Evolutionary conservation across 331 rosid genomes (phyloP).

Genomic region (Arachis monticola): DNA sequence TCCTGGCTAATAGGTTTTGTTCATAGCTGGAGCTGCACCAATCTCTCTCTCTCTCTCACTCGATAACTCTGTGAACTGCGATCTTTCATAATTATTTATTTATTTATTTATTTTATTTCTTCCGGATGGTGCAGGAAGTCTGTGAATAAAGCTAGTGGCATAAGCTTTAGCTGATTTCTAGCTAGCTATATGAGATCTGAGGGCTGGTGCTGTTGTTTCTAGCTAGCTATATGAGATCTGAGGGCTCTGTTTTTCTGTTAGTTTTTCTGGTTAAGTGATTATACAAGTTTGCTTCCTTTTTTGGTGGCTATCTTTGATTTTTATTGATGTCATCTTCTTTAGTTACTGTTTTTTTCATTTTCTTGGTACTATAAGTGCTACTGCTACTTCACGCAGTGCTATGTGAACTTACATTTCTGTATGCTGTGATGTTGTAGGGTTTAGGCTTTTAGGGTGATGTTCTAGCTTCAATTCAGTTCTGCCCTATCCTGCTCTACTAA

Average conservation of each 20-base stretch:
- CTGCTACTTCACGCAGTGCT: not conserved
- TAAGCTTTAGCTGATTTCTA: slow-evolving; percentile 21
- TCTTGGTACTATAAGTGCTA: not conserved
- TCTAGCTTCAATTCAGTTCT: not conserved
- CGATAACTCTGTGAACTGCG: not conserved
- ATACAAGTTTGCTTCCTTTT: not conserved
- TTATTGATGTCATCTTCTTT: not conserved
- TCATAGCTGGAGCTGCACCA: slow-evolving; percentile 40
- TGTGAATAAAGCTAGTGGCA: slow-evolving; percentile 36
- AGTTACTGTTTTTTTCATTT: not conserved
- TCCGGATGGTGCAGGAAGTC: slow-evolving; percentile 36
- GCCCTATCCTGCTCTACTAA: not conserved
- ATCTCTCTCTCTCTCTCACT: slow-evolving; percentile 21
- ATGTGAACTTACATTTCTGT: not conserved
- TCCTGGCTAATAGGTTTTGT: slow-evolving; percentile 38
- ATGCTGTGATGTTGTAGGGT: not conserved
- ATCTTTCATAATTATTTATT: not conserved
- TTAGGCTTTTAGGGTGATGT: not conserved
- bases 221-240: too few relatives aligned
- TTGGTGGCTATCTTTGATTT: not conserved
- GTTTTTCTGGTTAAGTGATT: not conserved
- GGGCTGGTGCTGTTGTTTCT: slow-evolving; percentile 18
- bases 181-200: slow-evolving; percentile 48
- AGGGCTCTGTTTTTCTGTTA: too few relatives aligned
- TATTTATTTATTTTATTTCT: not conserved